Base-by-base conservation (phyloP, 2,329 filamentous ascomycete genomes). In the Escovopsis sp. region DNA sequence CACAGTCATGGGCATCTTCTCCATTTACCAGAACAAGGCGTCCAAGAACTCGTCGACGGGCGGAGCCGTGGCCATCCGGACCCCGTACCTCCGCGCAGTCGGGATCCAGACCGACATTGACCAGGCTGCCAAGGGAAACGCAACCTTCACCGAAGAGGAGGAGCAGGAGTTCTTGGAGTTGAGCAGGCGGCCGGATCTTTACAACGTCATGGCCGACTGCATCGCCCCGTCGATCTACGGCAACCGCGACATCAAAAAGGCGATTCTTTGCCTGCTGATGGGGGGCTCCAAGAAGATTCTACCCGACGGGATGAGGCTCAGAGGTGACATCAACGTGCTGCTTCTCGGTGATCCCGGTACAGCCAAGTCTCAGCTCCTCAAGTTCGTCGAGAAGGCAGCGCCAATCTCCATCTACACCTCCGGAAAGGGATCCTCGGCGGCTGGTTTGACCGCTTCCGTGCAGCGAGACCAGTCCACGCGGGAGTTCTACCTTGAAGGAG, bases 391-490 rank as follows among this genome's bases (percentile, higher is more conserved):
- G 59, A 94, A 94, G 59, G 89, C 85, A 6, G 85, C 91, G 2
- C 91, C 91, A 2, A 95, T 96, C 48, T 89, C 91, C 34, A 95
- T 98, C 53, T 98, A 98, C 67, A 98, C 91, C 0, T 98, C 91
- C 5, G 91, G 91, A 53, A 98, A 98, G 64, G 91, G 91, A 51
- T 96, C 91, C 1, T 96, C 89, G 2, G 91, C 91, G 15, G 91
- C 91, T 38, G 91, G 91, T 88, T 68, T 98, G 49, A 98, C 91
- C 15, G 91, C 91, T 0, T 96, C 91, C 0, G 91, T 98, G 2
- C 91, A 98, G 54, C 80, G 91, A 45, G 91, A 98, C 56, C 80
- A 85, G 12, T 83, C 80, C 12, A 95, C 89, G 0, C 77, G 91
- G 41, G 91, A 98, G 59, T 98, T 98, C 62, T 98, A 96, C 56